Base-by-base conservation (phyloP, 2,329 filamentous ascomycete genomes). In the Trichoderma koningii region DNA sequence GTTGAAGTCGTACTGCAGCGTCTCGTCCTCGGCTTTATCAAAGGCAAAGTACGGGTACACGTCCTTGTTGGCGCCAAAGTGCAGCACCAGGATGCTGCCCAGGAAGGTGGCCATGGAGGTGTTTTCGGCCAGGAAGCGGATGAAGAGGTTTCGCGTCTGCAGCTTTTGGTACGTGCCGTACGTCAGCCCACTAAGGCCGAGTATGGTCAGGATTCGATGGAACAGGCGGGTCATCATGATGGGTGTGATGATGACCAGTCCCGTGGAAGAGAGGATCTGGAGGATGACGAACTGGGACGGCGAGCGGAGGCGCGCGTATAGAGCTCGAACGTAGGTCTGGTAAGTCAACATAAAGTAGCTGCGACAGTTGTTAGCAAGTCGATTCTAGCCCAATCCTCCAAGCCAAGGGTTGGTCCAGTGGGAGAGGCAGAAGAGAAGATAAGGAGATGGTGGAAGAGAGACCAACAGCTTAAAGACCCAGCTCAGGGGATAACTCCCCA, bases 1-100 rank as follows among this genome's bases (percentile, higher is more conserved):
- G 48, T 79, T 75, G 71, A 89, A 89, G 69, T 87, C 85, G 73
- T 89, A 89, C 38, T 78, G 77, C 68, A 81, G 79, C 51, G 69
- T 68, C 23, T 70, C 69, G 60, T 73, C 72, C 71, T 87, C 85
- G 73, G 47, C 34, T 53, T 73, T 72, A 71, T 87, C 85, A 73
- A 90, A 90, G 30, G 86, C 83, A 70, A 90, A 89, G 73, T 90
- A 90, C 1, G 87, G 87, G 73, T 90, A 90, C 41, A 89, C 85
- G 70, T 87, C 80, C 74, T 86, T 86, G 77, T 90, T 90, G 68
- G 83, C 78, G 44, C 87, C 87, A 71, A 87, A 89, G 74, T 89
- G 87, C 64, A 90, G 76, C 21, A 89, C 87, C 23, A 87, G 78
- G 65, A 89, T 84, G 72, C 84, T 86, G 56, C 87, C 87, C 7